These are phyloP conservation scores for Apiospora aurea DNA, from an alignment of 2,329 filamentous ascomycete genomes.

Conservation along the genomic window DNA sequence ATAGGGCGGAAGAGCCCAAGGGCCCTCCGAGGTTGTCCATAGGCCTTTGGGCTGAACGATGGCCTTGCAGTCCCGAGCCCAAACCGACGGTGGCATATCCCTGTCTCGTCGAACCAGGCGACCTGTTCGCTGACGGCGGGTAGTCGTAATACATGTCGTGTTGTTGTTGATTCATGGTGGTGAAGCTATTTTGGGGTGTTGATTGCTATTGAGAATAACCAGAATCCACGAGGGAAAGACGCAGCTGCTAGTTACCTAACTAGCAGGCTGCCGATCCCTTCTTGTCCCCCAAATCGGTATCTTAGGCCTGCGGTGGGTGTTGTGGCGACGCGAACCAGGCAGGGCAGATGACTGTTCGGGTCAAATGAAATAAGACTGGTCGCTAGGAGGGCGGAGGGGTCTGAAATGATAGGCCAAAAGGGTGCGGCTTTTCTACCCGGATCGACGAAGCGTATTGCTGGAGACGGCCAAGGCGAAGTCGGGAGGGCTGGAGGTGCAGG, in stretches of 20 bases:
- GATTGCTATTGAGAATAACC: conserved; percentile 13
- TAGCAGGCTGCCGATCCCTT: conserved; percentile 23
- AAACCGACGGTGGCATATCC: conserved; percentile 64
- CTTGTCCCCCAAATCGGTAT: conserved; percentile 5
- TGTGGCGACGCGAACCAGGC: conserved; percentile 7
- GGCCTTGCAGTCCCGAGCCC: conserved; percentile 52
- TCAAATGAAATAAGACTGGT: conserved; percentile 14
- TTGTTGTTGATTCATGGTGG: conserved; percentile 59
- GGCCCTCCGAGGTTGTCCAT: conserved; percentile 75
- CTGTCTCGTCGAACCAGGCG: conserved; percentile 74
- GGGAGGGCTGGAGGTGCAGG: conserved; percentile 21
- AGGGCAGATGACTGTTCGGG: conserved; percentile 12
- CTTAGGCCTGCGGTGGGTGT: neutral
- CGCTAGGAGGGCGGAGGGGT: neutral
- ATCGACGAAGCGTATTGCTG: conserved; percentile 22
- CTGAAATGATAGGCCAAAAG: conserved; percentile 13
- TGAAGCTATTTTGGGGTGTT: conserved; percentile 22
- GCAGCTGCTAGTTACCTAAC: conserved; percentile 24
- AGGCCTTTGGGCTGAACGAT: conserved; percentile 77
- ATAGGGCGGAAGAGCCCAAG: conserved; percentile 68
- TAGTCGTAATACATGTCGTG: conserved; percentile 80
- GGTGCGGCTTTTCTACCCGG: conserved; percentile 16
- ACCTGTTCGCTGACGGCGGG: conserved; percentile 66
- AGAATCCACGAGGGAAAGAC: conserved; percentile 20
- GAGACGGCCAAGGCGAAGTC: conserved; percentile 19